Evolutionary conservation across 257 asterid genomes (phyloP).

Genomic region (Primulina tabacum): DNA sequence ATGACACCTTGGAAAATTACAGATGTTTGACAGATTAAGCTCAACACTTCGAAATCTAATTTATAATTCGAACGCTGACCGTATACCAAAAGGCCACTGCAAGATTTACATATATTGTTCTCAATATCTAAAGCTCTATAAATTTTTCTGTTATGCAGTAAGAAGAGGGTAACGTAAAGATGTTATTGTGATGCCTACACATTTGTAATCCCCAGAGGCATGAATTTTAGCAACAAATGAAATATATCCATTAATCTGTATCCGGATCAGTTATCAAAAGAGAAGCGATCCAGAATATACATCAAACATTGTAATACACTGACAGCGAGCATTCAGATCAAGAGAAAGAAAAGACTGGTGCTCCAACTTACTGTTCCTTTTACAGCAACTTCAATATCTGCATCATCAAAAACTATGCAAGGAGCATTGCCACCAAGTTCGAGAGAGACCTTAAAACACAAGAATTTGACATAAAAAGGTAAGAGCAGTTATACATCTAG

Average conservation of each 20-base stretch:
- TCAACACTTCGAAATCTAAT: no score
- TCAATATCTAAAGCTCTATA: not conserved
- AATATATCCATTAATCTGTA: slow-evolving; percentile 15
- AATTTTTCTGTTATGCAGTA: not conserved
- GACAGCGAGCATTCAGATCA: slow-evolving; percentile 7
- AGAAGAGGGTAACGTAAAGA: not conserved
- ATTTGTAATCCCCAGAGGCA: not conserved
- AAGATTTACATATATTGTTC: not conserved
- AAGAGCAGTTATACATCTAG: slow-evolving; percentile 21
- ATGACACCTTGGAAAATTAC: not conserved
- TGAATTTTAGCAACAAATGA: slow-evolving; percentile 2
- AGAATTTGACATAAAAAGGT: slow-evolving; percentile 21
- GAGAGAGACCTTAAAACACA: slow-evolving; percentile 64
- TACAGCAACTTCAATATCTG: slow-evolving; percentile 91
- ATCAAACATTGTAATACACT: slow-evolving; percentile 6
- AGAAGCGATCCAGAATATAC: slow-evolving; percentile 20
- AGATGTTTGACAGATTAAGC: no score
- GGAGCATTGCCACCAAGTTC: slow-evolving; percentile 99
- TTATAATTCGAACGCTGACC: no score
- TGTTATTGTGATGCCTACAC: not conserved
- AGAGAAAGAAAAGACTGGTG: slow-evolving; percentile 20
- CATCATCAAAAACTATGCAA: slow-evolving; percentile 92
- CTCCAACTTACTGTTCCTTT: slow-evolving; percentile 80
- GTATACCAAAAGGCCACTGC: no score
- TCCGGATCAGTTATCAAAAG: slow-evolving; percentile 7